Conservation (phyloP, 257 asterid species). For the Petrea volubilis region DNA sequence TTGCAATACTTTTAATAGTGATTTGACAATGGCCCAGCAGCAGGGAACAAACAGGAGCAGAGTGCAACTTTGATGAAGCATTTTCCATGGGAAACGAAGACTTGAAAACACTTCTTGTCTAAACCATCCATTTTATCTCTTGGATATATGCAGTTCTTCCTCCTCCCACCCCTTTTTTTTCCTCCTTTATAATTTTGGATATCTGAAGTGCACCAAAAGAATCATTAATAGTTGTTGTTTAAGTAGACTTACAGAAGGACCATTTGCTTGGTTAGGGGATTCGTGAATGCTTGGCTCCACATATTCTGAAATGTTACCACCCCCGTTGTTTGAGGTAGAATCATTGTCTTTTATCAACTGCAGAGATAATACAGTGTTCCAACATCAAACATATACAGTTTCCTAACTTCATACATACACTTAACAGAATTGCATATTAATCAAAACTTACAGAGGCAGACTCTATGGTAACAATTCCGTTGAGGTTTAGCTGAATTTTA, state of each 20-base stretch:
- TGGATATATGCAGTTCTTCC: too few species aligned
- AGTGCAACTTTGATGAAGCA: too few species aligned
- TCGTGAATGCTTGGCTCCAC: slow-evolving; percentile 36
- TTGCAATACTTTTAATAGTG: too few species aligned
- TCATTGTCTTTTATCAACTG: slow-evolving; percentile 50
- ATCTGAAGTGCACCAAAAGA: not conserved
- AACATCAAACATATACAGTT: not conserved
- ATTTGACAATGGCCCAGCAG: too few species aligned
- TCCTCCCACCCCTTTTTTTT: too few species aligned
- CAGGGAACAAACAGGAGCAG: too few species aligned
- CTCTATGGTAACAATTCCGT: slow-evolving; percentile 52
- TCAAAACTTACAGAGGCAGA: slow-evolving; percentile 52
- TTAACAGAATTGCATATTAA: not conserved
- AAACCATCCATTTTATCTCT: too few species aligned
- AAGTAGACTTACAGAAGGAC: slow-evolving; percentile 29
- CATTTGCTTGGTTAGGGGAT: slow-evolving; percentile 29
- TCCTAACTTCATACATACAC: slow-evolving; percentile 11
- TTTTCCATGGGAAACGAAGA: too few species aligned
- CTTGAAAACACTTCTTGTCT: too few species aligned
- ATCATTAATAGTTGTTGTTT: not conserved
- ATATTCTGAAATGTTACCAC: slow-evolving; percentile 30
- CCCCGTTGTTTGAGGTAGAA: slow-evolving; percentile 20
- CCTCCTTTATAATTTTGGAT: too few species aligned
- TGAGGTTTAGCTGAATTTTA: slow-evolving; percentile 60
- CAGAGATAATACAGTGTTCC: slow-evolving; percentile 15